These are phyloP conservation scores for Pinus albicaulis DNA, from an alignment of 75 land plant genomes.

Conservation along the genomic window DNA sequence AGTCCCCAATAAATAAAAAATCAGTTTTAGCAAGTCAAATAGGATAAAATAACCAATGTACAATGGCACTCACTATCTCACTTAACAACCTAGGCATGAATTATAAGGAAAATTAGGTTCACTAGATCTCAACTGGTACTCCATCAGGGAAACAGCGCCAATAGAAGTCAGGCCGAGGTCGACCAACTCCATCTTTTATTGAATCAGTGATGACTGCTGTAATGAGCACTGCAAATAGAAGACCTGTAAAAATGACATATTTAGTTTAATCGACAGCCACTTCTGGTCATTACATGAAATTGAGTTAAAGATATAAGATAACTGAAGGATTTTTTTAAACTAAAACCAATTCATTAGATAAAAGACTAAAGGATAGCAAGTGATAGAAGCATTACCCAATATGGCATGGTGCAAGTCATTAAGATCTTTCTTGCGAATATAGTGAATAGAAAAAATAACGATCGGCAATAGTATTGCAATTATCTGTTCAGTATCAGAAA, in stretches of 20 bases:
- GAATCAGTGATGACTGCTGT: conserved; percentile 81
- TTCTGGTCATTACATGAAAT: neutral
- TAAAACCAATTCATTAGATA: neutral
- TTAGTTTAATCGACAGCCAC: neutral
- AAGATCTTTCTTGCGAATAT: conserved; percentile 23
- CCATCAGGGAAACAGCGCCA: conserved; percentile 89
- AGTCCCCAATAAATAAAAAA: neutral
- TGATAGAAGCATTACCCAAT: conserved; percentile 23
- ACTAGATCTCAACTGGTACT: conserved; percentile 22
- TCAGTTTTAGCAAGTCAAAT: neutral
- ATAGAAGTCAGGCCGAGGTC: conserved; percentile 83
- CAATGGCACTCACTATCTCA: conserved; percentile 1
- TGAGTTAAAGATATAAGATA: neutral
- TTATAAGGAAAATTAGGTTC: neutral
- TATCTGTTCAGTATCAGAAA: conserved; percentile 19
- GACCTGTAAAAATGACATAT: conserved; percentile 29
- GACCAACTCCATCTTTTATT: conserved; percentile 77
- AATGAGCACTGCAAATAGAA: conserved; percentile 65
- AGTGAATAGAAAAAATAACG: conserved; percentile 17
- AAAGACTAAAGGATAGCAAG: neutral
- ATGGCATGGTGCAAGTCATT: conserved; percentile 46
- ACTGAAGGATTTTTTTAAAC: neutral
- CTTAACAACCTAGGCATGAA: neutral
- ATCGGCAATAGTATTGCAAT: conserved; percentile 35
- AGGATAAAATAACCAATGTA: neutral